phyloP scores from a whole-genome alignment of 495 filamentous ascomycete species.

The Usnea hakonensis region DNA sequence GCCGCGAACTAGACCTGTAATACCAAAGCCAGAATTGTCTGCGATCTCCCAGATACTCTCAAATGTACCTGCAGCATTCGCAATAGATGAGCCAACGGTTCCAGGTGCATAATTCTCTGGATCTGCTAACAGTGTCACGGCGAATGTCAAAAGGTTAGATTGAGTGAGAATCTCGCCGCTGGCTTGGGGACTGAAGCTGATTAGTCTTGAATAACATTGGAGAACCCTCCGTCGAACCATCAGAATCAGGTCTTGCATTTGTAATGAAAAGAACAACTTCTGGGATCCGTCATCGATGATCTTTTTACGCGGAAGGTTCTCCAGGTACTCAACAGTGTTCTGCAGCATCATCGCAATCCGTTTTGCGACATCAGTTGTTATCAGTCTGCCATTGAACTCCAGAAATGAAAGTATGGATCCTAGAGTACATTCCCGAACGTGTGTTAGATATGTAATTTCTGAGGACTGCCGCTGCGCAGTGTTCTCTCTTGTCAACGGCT shows the following conservation, averaged over 20 bases:
- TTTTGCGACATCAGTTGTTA: conserved; percentile 92
- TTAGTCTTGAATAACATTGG: conserved; percentile 87
- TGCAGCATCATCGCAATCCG: conserved; percentile 90
- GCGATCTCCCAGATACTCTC: conserved; percentile 91
- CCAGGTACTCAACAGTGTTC: conserved; percentile 82
- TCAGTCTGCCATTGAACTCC: conserved; percentile 82
- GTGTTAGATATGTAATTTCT: conserved; percentile 86
- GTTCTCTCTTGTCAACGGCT: conserved; percentile 85
- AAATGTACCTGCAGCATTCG: conserved; percentile 80
- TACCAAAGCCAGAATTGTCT: conserved; percentile 90
- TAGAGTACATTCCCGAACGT: conserved; percentile 91
- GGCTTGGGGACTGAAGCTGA: conserved; percentile 73
- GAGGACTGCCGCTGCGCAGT: conserved; percentile 69
- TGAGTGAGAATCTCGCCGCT: conserved; percentile 80
- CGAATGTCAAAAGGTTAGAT: conserved; percentile 86
- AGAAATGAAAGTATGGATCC: conserved; percentile 88
- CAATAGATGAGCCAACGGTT: conserved; percentile 85
- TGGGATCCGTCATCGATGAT: conserved; percentile 81
- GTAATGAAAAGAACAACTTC: conserved; percentile 75
- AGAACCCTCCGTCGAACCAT: conserved; percentile 92
- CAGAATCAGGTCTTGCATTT: conserved; percentile 81
- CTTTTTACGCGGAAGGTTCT: conserved; percentile 73
- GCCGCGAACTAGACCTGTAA: conserved; percentile 74
- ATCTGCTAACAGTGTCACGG: conserved; percentile 86
- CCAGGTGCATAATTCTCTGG: conserved; percentile 79